Percentiles rank a stretch among this genome's conserved stretches.
Evolutionary conservation across 345 rosid species (phyloP).

Genomic region (Zanthoxylum bungeanum): DNA sequence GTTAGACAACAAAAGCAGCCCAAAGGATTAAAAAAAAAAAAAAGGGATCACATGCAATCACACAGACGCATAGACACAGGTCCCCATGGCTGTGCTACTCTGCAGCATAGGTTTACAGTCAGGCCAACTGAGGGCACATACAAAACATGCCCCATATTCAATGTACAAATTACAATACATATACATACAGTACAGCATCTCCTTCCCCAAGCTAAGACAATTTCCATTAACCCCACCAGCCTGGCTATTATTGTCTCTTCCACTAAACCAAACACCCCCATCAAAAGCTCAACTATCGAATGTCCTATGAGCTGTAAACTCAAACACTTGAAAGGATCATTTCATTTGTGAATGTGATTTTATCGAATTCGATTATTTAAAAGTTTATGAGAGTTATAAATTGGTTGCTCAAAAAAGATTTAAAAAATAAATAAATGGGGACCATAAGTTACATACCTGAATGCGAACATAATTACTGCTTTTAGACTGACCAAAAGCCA

Average conservation of each 20-base stretch:
- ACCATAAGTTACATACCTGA: conserved; percentile 55
- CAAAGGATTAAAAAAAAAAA: background rate
- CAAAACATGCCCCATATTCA: conserved; percentile 5
- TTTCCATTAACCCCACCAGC: conserved; percentile 33
- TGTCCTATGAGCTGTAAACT: background rate
- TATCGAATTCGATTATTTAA: background rate
- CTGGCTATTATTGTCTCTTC: conserved; percentile 36
- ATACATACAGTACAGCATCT: background rate
- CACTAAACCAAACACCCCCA: conserved; percentile 9
- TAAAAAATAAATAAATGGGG: no score
- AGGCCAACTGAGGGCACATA: background rate
- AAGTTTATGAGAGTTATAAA: background rate
- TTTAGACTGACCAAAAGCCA: conserved; percentile 83
- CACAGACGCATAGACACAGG: background rate
- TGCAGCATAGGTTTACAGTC: background rate
- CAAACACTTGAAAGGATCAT: background rate
- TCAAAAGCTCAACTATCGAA: no score
- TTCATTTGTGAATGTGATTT: no score
- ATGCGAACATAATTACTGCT: conserved; percentile 78
- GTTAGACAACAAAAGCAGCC: conserved; percentile 7
- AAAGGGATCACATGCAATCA: conserved; percentile 10
- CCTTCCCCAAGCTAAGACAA: conserved; percentile 23
- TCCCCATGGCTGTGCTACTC: background rate
- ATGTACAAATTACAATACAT: background rate
- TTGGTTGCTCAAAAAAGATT: background rate